Evolutionary conservation across 2,329 filamentous ascomycete genomes (phyloP), one percentile per base, ranked within the genome.

Genomic region (Neocatenulostroma microsporum): DNA sequence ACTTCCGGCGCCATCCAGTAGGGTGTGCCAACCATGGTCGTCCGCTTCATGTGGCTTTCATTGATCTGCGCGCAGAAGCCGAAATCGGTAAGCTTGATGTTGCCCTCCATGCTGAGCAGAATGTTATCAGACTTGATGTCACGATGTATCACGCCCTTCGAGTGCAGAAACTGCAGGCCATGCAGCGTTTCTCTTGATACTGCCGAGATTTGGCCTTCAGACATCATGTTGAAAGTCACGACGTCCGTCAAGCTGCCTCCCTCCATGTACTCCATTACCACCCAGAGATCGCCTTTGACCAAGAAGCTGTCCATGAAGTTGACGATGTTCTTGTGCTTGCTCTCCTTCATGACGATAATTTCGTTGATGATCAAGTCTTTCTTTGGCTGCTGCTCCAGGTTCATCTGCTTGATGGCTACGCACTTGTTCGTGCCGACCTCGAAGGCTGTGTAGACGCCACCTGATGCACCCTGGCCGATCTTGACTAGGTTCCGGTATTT

Each of bases 1-100:
- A 98, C 89, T 64, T 98, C 91, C 3, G 91, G 91, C 1, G 91
- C 91, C 91, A 98, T 98, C 91, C 91, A 98, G 64, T 98, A 98
- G 2, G 91, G 91, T 6, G 91, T 96, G 36, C 91, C 91, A 29
- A 98, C 91, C 91, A 96, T 98, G 11, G 91, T 98, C 4, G 88
- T 96, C 42, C 91, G 83, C 72, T 96, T 96, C 66, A 88, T 93
- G 53, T 95, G 88, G 19, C 83, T 82, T 55, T 96, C 89, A 57
- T 95, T 96, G 64, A 96, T 95, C 57, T 94, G 93, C 17, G 91
- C 91, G 62, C 91, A 96, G 68, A 98, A 98, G 10, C 91, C 91
- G 56, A 98, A 96, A 70, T 98, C 91, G 54, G 89, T 98, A 38
- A 98, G 78, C 66, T 98, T 98, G 63, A 98, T 96, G 60, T 88